These are phyloP conservation scores for Verticillium alfalfae DNA, from an alignment of 2,329 filamentous ascomycete genomes.

Conservation along the genomic window DNA sequence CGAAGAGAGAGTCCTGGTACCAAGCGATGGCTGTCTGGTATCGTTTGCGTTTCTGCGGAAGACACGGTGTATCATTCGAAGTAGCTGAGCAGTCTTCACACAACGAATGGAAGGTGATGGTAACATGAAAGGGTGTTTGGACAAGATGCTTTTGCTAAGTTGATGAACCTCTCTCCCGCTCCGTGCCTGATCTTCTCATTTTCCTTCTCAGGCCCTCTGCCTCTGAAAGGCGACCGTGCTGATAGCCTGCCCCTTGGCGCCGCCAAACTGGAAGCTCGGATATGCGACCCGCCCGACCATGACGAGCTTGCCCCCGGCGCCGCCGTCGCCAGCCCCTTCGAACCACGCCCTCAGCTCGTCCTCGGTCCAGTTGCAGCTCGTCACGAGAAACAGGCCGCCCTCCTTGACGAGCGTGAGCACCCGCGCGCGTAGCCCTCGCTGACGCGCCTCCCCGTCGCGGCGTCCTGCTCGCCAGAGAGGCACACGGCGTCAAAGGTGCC, in stretches of 20 bases:
- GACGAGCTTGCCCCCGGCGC: conserved; percentile 39
- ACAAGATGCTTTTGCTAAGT: not conserved
- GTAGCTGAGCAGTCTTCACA: not conserved
- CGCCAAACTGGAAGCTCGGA: conserved; percentile 83
- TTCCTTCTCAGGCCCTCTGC: conserved; percentile 3
- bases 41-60: not conserved
- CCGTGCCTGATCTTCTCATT: not conserved
- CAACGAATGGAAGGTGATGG: not conserved
- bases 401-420: conserved; percentile 63
- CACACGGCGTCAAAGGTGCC: conserved; percentile 96
- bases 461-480: conserved; percentile 54
- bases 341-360: conserved; percentile 81
- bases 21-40: not conserved
- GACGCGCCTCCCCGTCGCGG: conserved; percentile 48
- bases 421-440: conserved; percentile 70
- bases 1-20: not conserved
- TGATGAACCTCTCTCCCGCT: not conserved
- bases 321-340: conserved; percentile 27
- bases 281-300: conserved; percentile 71
- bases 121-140: not conserved
- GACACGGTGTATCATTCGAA: not conserved
- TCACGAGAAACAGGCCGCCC: conserved; percentile 75
- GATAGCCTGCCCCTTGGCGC: conserved; percentile 81
- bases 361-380: conserved; percentile 98
- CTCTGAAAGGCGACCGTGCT: conserved; percentile 77